These are phyloP conservation scores for Lyophyllum decastes DNA, from an alignment of 768 basidiomycete genomes.

Conservation along the genomic window DNA sequence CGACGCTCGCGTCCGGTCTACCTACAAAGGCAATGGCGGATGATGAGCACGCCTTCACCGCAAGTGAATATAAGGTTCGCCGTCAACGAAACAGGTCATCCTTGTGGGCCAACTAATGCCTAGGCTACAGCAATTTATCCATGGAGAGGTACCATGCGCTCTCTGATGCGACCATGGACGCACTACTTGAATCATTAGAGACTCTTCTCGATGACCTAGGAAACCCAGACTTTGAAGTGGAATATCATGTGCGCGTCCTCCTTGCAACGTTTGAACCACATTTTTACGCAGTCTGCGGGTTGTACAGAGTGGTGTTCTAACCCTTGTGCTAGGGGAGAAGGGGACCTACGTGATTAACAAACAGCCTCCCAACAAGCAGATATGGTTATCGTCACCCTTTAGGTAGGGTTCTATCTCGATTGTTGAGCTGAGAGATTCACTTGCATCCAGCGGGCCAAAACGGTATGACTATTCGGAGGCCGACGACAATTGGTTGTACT, in stretches of 20 bases:
- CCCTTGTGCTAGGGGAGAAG: constrained; percentile 69
- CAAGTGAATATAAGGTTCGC: constrained; percentile 57
- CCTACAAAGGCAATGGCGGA: constrained; percentile 25
- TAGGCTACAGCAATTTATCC: constrained; percentile 41
- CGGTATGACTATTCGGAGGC: constrained; percentile 76
- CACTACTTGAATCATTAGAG: constrained; percentile 74
- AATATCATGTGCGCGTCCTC: constrained; percentile 70
- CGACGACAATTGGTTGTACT: constrained; percentile 72
- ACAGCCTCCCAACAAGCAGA: constrained; percentile 96
- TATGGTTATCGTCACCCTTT: constrained; percentile 90
- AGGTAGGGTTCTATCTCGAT: constrained; percentile 50
- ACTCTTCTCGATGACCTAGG: constrained; percentile 61
- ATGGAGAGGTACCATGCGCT: constrained; percentile 68
- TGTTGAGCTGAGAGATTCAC: not conserved
- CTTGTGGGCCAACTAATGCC: not conserved
- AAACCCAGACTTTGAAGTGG: constrained; percentile 72
- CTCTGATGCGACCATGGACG: constrained; percentile 79
- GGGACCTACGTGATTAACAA: constrained; percentile 97
- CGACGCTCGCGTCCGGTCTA: not conserved
- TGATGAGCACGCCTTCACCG: constrained; percentile 54
- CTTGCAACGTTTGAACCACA: not conserved
- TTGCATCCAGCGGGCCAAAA: constrained; percentile 75
- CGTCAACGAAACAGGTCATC: not conserved
- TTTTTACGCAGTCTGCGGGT: not conserved
- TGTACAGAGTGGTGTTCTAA: constrained; percentile 85